These are phyloP conservation scores for Leishmania turanica DNA, from an alignment of 208 protist species.

Conservation along the genomic window DNA sequence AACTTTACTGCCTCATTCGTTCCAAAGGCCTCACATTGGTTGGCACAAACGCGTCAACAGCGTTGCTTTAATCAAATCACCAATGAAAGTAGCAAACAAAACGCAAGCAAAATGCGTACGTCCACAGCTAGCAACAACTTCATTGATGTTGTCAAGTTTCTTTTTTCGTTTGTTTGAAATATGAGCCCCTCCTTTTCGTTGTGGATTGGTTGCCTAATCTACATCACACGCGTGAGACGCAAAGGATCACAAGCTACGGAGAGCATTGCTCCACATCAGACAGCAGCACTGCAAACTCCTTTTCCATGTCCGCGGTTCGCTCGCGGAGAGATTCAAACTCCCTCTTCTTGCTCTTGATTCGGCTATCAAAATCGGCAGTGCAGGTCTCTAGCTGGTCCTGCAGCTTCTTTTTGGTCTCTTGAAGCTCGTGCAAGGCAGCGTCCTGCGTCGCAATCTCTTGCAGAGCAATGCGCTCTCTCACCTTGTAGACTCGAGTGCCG, in stretches of 20 bases:
- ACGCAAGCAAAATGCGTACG: neutral
- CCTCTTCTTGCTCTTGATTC: constrained; percentile 60
- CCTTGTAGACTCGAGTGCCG: constrained; percentile 86
- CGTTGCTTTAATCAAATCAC: neutral
- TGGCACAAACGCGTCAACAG: neutral
- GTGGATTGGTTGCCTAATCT: neutral
- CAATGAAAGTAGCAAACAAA: neutral
- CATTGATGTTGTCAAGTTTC: neutral
- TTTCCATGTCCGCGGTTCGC: constrained; percentile 81
- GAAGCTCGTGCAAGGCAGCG: constrained; percentile 45
- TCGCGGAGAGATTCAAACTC: constrained; percentile 63
- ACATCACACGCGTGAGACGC: constrained; percentile 10
- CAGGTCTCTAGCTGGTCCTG: constrained; percentile 50
- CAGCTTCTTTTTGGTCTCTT: constrained; percentile 67
- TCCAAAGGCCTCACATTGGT: neutral
- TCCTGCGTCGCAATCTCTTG: constrained; percentile 59
- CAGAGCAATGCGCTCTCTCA: constrained; percentile 69
- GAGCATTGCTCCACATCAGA: constrained; percentile 62
- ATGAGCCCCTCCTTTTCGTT: neutral
- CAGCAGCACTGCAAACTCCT: constrained; percentile 79
- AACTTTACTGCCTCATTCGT: neutral
- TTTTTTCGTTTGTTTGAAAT: neutral
- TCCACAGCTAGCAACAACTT: neutral
- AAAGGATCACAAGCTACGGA: neutral
- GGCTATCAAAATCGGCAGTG: constrained; percentile 55